Evolutionary conservation across 805 yeast genomes (phyloP).

Genomic region (Candida anglica): DNA sequence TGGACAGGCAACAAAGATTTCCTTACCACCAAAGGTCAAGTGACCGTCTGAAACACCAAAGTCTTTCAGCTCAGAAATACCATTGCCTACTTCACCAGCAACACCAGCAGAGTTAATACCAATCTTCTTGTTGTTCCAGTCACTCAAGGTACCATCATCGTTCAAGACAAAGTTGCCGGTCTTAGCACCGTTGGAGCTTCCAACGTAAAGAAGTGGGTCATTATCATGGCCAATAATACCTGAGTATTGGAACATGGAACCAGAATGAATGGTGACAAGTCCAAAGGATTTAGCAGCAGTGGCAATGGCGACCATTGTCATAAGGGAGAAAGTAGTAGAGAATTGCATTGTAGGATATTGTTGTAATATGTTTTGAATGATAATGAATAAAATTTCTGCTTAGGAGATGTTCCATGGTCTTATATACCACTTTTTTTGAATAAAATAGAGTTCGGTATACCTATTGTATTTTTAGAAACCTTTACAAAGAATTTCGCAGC

Average conservation of each 20-base stretch:
- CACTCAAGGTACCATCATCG: constrained; percentile 23
- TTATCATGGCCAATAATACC: constrained; percentile 24
- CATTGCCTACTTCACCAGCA: constrained; percentile 28
- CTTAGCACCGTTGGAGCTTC: constrained; percentile 27
- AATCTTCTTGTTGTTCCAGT: constrained; percentile 26
- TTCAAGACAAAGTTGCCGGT: constrained; percentile 19
- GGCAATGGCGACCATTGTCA: too few species aligned
- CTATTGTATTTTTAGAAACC: too few species aligned
- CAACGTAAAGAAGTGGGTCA: constrained; percentile 30
- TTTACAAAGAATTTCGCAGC: too few species aligned
- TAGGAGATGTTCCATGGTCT: too few species aligned
- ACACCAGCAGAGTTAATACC: constrained; percentile 25
- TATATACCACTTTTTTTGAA: too few species aligned
- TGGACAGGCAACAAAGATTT: constrained; percentile 38
- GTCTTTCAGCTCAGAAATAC: constrained; percentile 28
- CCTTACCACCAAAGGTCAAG: constrained; percentile 29
- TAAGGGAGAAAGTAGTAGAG: too few species aligned
- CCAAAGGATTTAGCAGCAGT: constrained; percentile 15
- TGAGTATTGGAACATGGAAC: constrained; percentile 20
- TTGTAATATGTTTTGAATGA: too few species aligned
- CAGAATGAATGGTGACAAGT: constrained; percentile 18
- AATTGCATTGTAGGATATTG: too few species aligned
- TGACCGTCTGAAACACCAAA: constrained; percentile 35
- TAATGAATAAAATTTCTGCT: too few species aligned
- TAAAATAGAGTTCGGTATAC: too few species aligned